These are phyloP conservation scores for Penicillium silybi DNA, from an alignment of 495 filamentous ascomycete species.

Conservation along the genomic window DNA sequence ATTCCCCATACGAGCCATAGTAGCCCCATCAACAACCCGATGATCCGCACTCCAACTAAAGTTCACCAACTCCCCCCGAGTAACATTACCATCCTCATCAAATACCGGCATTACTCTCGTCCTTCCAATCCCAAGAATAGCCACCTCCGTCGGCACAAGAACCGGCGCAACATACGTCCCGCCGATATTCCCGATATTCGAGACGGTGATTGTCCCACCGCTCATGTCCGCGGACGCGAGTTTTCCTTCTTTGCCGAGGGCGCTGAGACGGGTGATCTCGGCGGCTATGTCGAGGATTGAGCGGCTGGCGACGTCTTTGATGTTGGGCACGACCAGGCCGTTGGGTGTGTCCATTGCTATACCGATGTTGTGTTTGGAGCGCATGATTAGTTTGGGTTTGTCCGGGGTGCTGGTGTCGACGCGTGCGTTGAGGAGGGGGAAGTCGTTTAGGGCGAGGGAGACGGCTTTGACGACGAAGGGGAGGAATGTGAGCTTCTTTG, in stretches of 20 bases:
- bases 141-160: conserved; percentile 83
- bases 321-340: conserved; percentile 90
- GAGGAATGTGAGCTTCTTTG: conserved; percentile 73
- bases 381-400: conserved; percentile 69
- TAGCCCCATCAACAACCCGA: conserved; percentile 89
- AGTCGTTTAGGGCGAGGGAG: conserved; percentile 73
- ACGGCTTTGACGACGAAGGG: conserved; percentile 97
- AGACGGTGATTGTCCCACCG: conserved; percentile 91
- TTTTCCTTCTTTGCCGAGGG: conserved; percentile 66
- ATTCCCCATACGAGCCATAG: conserved; percentile 84
- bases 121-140: conserved; percentile 86
- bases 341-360: conserved; percentile 91
- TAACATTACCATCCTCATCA: conserved; percentile 81
- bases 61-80: conserved; percentile 80
- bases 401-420: conserved; percentile 57
- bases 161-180: conserved; percentile 89
- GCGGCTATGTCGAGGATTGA: conserved; percentile 72
- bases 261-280: conserved; percentile 70
- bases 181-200: conserved; percentile 96
- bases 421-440: conserved; percentile 83
- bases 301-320: conserved; percentile 73
- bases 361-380: conserved; percentile 88
- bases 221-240: conserved; percentile 70
- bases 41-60: conserved; percentile 99
- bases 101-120: conserved; percentile 66